phyloP scores from a whole-genome alignment of 768 basidiomycete species.

The Tephrocybe sp. region DNA sequence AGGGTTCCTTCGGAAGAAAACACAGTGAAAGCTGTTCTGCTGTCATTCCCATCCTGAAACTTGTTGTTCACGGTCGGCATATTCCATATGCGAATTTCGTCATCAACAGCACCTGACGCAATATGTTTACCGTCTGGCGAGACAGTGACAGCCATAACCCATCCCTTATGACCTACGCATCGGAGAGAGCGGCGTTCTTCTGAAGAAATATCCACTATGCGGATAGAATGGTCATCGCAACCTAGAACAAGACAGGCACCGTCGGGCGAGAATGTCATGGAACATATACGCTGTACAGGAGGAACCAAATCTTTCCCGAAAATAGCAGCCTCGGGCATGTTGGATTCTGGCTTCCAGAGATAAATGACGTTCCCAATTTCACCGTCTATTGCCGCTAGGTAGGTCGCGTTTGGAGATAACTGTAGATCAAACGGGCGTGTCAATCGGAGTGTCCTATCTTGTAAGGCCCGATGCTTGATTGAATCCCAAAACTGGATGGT shows the following conservation, averaged over 20 bases:
- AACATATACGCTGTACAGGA: background rate
- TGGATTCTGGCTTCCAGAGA: background rate
- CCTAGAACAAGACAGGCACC: background rate
- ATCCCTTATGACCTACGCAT: constrained; percentile 10
- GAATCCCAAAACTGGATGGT: background rate
- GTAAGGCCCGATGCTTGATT: background rate
- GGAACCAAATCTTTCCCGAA: background rate
- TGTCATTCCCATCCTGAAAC: background rate
- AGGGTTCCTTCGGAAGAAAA: background rate
- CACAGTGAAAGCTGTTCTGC: background rate
- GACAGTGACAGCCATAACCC: constrained; percentile 14
- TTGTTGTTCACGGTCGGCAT: constrained; percentile 6
- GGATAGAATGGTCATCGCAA: constrained; percentile 1
- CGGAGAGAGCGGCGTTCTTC: background rate
- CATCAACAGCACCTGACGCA: constrained; percentile 21
- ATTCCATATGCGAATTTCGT: constrained; percentile 25
- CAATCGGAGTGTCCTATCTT: background rate
- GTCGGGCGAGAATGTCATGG: background rate
- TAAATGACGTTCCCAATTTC: background rate
- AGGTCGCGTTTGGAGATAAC: background rate
- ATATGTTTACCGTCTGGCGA: constrained; percentile 22
- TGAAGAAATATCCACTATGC: background rate
- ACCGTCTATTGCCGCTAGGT: background rate
- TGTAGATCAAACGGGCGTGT: background rate
- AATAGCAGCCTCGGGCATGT: background rate